Evolutionary conservation across 345 rosid species (phyloP), one percentile per base, ranked within the genome.

Genomic region (Tarenaya hassleriana): DNA sequence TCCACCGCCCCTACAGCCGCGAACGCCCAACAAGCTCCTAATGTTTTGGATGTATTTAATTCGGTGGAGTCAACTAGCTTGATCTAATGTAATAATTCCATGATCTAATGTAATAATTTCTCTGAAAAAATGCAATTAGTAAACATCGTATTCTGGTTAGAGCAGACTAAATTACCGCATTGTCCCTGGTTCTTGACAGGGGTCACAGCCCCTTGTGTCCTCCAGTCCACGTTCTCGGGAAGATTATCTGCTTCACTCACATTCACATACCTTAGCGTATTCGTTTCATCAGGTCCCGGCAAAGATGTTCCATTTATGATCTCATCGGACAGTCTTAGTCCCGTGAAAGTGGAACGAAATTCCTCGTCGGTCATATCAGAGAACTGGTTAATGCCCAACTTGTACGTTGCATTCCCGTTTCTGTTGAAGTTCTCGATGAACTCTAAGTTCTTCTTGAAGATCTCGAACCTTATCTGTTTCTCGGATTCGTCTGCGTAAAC

Each of bases 11-110:
- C 86, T 47, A 79, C 78, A 0, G 86, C 72, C 1, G 86, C 75
- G 57, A 77, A 82, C 40, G 86, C 90, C 86, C 83, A 79, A 40
- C 90, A 82, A 65, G 72, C 40, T 21, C 73, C 73, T 68, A 38
- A 10, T 20, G 7, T 48, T 16, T 21, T 32, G 31, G 8, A 56
- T 10, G 48, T 47, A 27, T 39, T 12, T 20, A 20, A 17, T 7
- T 10, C 10, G 14, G 24, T 7, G 17, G 9, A 37, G 17, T 0
- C 16, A 16, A 47, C n/a, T n/a, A n/a, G n/a, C n/a, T n/a, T n/a
- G n/a, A n/a, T n/a, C n/a, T n/a, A n/a, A n/a, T n/a, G n/a, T n/a
- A n/a, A n/a, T n/a, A n/a, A n/a, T n/a, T n/a, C n/a, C n/a, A n/a
- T n/a, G n/a, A n/a, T n/a, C n/a, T n/a, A n/a, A n/a, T n/a, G n/a